phyloP scores from a whole-genome alignment of 2,329 filamentous ascomycete species.

The Amauroascus verrucosus region DNA sequence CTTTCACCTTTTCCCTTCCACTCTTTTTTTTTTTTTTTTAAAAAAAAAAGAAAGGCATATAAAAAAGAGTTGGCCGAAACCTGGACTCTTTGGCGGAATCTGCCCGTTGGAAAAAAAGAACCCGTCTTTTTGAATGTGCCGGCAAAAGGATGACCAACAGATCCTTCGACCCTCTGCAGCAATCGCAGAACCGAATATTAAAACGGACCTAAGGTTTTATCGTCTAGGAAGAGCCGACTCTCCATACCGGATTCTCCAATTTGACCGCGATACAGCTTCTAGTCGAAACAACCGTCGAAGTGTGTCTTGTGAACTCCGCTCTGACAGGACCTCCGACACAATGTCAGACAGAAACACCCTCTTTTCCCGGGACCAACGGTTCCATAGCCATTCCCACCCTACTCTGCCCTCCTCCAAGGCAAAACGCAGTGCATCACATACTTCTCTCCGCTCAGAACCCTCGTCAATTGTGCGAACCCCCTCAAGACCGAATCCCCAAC shows the following conservation, averaged over 20 bases:
- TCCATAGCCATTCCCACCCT: constrained; percentile 1
- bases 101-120: neutral
- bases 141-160: constrained; percentile 11
- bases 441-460: constrained; percentile 21
- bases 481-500: constrained; percentile 27
- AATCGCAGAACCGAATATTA: constrained; percentile 2
- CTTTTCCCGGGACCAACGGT: constrained; percentile 7
- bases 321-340: neutral
- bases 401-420: constrained; percentile 7
- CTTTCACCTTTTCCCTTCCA: no score
- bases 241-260: constrained; percentile 1
- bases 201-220: constrained; percentile 6
- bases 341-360: constrained; percentile 9
- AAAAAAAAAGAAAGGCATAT: no score
- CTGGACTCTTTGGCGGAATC: neutral
- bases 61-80: neutral
- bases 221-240: neutral
- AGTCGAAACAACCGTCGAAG: constrained; percentile 6
- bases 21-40: no score
- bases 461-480: constrained; percentile 30
- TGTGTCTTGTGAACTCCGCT: constrained; percentile 9
- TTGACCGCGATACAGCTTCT: neutral
- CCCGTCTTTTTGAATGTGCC: constrained; percentile 9
- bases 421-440: constrained; percentile 13
- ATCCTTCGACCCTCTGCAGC: neutral